Evolutionary conservation across 1,139 yeast species (phyloP), one percentile per base, ranked within the genome.

Genomic region (Kurtzmaniella quercitrusa): DNA sequence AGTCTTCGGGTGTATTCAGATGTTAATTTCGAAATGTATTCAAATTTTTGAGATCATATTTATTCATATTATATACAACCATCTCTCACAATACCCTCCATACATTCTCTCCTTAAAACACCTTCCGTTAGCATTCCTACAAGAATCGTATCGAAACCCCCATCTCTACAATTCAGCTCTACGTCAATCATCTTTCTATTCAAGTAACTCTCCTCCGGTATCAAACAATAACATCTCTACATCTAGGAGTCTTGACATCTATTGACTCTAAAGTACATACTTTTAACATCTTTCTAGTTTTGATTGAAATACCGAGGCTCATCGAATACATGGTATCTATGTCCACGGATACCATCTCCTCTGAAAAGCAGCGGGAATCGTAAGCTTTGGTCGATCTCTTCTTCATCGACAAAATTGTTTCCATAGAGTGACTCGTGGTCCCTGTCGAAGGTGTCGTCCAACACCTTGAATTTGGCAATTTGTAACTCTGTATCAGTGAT

Each of bases 401-500:
- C 60, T 58, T 85, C 93, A 18, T 65, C 66, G 19, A 85, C 63
- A 51, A 74, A 77, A 45, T 72, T 66, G 55, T 82, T 77, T 7
- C 82, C 79, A 54, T 84, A 83, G 44, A 73, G 65, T 45, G 76
- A 66, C 21, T 63, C 63, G 23, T 18, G 19, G 21, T 52, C 51
- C 3, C 69, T 74, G 34, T 74, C 77, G 41, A 58, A 57, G 21
- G 59, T 62, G 12, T 77, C 70, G 25, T 63, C 58, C 40, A 84
- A 73, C 37, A 82, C 73, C 57, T 83, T 83, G 71, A 93, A 93
- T 63, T 93, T 91, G 44, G 96, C 98, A 37, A 89, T 85, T 68
- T 93, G 98, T 46, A 93, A 79, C 63, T 93, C 98, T 1, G 98
- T 93, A 59, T 93, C 98, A 1, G 98, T 93, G 52, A 93, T 91